A percentile compares a stretch with the other conserved stretches of the same genome.
phyloP scores from a whole-genome alignment of 208 protist species.

The Trypanosoma avium region DNA sequence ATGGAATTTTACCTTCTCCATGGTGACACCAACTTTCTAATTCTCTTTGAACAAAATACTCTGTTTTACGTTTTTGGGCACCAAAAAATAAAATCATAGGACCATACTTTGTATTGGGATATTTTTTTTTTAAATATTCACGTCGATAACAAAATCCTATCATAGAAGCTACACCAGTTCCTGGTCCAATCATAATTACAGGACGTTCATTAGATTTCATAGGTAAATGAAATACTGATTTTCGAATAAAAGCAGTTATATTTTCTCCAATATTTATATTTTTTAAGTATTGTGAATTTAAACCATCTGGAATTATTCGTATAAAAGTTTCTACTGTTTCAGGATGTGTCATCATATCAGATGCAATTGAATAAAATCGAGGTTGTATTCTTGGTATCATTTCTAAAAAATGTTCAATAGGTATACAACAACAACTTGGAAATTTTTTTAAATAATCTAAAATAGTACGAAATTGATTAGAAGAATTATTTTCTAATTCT shows the following conservation, averaged over 20 bases:
- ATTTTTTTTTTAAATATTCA: slow-evolving; percentile 52
- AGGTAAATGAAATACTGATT: slow-evolving; percentile 87
- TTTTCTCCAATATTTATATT: slow-evolving; percentile 24
- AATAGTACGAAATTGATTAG: slow-evolving; percentile 36
- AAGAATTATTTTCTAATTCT: neutral
- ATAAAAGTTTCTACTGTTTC: slow-evolving; percentile 74
- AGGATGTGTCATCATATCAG: slow-evolving; percentile 71
- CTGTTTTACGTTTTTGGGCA: slow-evolving; percentile 35
- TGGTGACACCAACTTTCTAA: slow-evolving; percentile 49
- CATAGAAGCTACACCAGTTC: slow-evolving; percentile 89
- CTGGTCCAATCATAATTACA: slow-evolving; percentile 92
- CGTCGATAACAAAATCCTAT: slow-evolving; percentile 77
- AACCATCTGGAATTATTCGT: slow-evolving; percentile 77
- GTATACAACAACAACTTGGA: slow-evolving; percentile 59
- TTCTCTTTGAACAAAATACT: slow-evolving; percentile 71
- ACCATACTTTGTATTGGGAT: slow-evolving; percentile 30
- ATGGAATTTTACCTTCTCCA: slow-evolving; percentile 14
- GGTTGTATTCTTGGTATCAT: slow-evolving; percentile 89
- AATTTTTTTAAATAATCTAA: slow-evolving; percentile 78
- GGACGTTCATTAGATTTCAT: slow-evolving; percentile 39
- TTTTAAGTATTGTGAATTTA: slow-evolving; percentile 81
- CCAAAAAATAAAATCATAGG: slow-evolving; percentile 76
- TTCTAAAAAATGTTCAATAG: slow-evolving; percentile 79
- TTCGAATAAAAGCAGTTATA: slow-evolving; percentile 84
- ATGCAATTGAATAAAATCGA: slow-evolving; percentile 97